Percentiles rank a stretch among this genome's conserved stretches.
These are phyloP conservation scores for Xylogone sp. DNA, from an alignment of 2,329 filamentous ascomycete genomes.

Conservation along the genomic window DNA sequence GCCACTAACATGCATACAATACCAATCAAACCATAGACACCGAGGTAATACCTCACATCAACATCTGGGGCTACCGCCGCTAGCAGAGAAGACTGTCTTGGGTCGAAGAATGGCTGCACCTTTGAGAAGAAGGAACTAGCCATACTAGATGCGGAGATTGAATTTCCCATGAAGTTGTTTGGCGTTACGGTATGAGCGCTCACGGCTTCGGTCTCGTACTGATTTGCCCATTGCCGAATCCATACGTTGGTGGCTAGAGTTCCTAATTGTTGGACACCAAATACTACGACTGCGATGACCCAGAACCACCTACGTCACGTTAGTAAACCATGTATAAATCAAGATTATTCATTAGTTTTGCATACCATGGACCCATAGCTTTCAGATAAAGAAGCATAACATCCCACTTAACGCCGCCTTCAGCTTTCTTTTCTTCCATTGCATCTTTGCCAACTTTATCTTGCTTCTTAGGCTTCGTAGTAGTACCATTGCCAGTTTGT, in stretches of 20 bases:
- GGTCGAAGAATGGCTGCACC: slow-evolving; percentile 27
- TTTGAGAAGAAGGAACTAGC: slow-evolving; percentile 20
- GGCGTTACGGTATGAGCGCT: slow-evolving; percentile 11
- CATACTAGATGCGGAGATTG: slow-evolving; percentile 21
- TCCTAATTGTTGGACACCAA: slow-evolving; percentile 77
- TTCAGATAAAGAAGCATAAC: slow-evolving; percentile 82
- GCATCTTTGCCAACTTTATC: slow-evolving; percentile 39
- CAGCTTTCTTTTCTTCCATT: slow-evolving; percentile 74
- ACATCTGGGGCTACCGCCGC: slow-evolving; percentile 48
- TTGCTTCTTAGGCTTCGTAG: slow-evolving; percentile 33
- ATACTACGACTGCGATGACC: slow-evolving; percentile 70
- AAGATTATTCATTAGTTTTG: neutral
- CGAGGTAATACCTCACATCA: slow-evolving; percentile 78
- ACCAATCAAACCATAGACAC: slow-evolving; percentile 78
- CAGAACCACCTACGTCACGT: slow-evolving; percentile 66
- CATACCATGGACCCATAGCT: slow-evolving; percentile 84
- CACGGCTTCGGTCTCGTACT: slow-evolving; percentile 53
- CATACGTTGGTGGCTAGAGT: slow-evolving; percentile 88
- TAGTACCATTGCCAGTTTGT: slow-evolving; percentile 39
- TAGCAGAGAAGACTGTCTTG: slow-evolving; percentile 25
- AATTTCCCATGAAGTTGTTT: slow-evolving; percentile 22
- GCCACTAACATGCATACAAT: slow-evolving; percentile 75
- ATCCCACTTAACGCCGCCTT: slow-evolving; percentile 81
- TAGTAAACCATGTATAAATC: slow-evolving; percentile 5
- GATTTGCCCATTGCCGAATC: slow-evolving; percentile 94